Conservation (phyloP, 2,329 filamentous ascomycete species). For the Massarina eburnea region DNA sequence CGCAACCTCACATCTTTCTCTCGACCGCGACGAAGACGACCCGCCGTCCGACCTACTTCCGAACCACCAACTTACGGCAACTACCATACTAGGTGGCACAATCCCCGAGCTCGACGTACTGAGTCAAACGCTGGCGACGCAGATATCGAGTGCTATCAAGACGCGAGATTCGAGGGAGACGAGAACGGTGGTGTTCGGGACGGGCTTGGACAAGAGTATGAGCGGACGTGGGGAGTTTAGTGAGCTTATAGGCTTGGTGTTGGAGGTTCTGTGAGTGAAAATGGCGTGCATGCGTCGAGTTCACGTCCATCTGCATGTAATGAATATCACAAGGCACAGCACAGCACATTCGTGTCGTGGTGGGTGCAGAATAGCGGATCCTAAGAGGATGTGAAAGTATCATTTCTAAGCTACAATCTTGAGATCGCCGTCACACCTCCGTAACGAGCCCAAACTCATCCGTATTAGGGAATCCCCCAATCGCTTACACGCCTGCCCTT, state of each 20-base stretch:
- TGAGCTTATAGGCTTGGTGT: constrained; percentile 46
- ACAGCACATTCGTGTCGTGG: too few relatives aligned
- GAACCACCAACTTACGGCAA: constrained; percentile 79
- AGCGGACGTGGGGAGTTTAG: constrained; percentile 51
- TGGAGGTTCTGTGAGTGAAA: constrained; percentile 33
- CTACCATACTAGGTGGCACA: constrained; percentile 82
- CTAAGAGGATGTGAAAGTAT: constrained; percentile 36
- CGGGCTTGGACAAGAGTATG: constrained; percentile 57
- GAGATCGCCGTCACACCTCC: constrained; percentile 36
- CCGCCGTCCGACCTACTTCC: constrained; percentile 62
- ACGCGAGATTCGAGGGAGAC: constrained; percentile 67
- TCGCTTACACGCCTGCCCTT: constrained; percentile 41
- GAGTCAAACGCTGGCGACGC: constrained; percentile 85
- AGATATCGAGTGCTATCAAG: constrained; percentile 79
- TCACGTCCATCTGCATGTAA: background rate
- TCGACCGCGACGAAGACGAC: constrained; percentile 43
- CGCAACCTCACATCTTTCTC: constrained; percentile 48
- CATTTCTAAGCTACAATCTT: constrained; percentile 45
- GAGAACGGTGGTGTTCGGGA: constrained; percentile 60
- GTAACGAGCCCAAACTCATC: constrained; percentile 38
- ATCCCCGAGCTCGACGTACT: constrained; percentile 76
- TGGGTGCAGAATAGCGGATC: constrained; percentile 7
- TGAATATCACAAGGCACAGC: background rate
- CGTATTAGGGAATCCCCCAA: constrained; percentile 42
- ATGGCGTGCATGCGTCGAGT: background rate